Percentiles rank a stretch among this genome's conserved stretches.
phyloP scores from a whole-genome alignment of 192 early-diverging fungal species.

The Rhizoclosmatium sp. region DNA sequence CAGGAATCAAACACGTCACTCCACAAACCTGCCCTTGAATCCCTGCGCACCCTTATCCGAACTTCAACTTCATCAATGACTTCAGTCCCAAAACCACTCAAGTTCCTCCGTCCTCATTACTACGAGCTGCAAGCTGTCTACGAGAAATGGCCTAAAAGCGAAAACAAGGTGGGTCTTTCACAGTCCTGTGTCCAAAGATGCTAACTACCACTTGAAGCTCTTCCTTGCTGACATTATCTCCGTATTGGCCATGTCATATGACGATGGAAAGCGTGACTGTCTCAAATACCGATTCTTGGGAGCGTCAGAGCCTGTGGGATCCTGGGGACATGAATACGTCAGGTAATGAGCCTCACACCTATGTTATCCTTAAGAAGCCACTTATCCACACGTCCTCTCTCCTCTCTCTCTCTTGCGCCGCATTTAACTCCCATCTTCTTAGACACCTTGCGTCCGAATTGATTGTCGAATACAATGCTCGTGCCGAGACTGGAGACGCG shows the following conservation, averaged over 20 bases:
- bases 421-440: not conserved
- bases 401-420: not conserved
- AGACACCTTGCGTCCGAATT: constrained; percentile 92
- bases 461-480: constrained; percentile 79
- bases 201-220: constrained; percentile 53
- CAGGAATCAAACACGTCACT: constrained; percentile 77
- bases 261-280: constrained; percentile 83
- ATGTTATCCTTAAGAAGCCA: not conserved
- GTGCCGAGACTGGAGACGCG: constrained; percentile 60
- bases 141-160: constrained; percentile 74
- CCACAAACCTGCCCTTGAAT: constrained; percentile 86
- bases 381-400: not conserved
- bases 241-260: constrained; percentile 96
- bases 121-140: constrained; percentile 71
- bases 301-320: constrained; percentile 77
- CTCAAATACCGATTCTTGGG: constrained; percentile 89
- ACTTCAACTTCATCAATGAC: constrained; percentile 98
- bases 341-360: constrained; percentile 55
- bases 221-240: constrained; percentile 96
- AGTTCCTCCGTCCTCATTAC: constrained; percentile 92
- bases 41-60: constrained; percentile 87
- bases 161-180: constrained; percentile 72
- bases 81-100: constrained; percentile 98
- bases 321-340: constrained; percentile 99
- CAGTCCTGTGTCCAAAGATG: not conserved